Percentiles rank a stretch among this genome's conserved stretches.
phyloP scores from a whole-genome alignment of 345 rosid species.

The Eucalyptus erythrocorys region DNA sequence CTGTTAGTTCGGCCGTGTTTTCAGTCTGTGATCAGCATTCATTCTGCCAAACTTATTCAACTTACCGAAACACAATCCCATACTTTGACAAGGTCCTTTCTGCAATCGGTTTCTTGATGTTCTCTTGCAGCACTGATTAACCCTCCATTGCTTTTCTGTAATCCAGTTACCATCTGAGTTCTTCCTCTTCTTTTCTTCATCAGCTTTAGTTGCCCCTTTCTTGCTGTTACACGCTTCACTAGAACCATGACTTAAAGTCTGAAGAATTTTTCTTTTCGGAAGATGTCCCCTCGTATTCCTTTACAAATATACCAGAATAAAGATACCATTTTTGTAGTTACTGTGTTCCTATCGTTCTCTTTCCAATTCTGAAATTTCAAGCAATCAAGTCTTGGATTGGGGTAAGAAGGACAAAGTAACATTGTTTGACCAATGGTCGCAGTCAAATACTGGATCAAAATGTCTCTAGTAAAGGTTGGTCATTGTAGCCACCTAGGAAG shows the following conservation, averaged over 20 bases:
- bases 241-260: neutral
- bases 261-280: neutral
- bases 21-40: neutral
- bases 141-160: neutral
- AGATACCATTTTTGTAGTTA: neutral
- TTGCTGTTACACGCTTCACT: neutral
- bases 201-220: neutral
- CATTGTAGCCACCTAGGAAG: too few species aligned
- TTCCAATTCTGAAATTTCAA: neutral
- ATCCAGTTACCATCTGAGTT: neutral
- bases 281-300: neutral
- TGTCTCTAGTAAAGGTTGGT: neutral
- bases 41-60: neutral
- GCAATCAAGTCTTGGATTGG: neutral
- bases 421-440: neutral
- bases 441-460: neutral
- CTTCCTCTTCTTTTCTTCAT: neutral
- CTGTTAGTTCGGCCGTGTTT: accelerated
- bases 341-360: neutral
- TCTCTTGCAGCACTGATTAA: neutral
- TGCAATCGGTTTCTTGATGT: neutral
- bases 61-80: neutral
- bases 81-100: neutral
- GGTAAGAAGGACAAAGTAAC: neutral
- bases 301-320: neutral